Base-by-base conservation (phyloP, 805 yeast species). In the Candida morakotiae region DNA sequence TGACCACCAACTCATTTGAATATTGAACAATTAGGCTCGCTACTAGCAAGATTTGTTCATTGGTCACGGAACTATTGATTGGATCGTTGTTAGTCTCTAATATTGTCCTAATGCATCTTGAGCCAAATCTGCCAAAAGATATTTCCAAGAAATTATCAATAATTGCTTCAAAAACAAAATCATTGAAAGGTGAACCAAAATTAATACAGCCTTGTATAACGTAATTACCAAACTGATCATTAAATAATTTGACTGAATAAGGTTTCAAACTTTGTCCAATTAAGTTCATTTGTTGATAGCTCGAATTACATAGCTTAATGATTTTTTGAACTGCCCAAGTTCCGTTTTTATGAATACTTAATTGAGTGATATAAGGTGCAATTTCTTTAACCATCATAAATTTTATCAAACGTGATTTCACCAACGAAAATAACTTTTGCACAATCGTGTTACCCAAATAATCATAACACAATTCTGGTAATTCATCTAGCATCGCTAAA, bases 261-360 rank as follows among this genome's bases (percentile, higher is more conserved):
- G 95, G 93, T 42, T 77, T 75, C 44, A 93, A 71, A 28, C 87
- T 76, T 18, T 75, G 67, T 7, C 82, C 79, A 30, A 93, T 84
- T 34, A 83, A 56, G 48, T 70, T 63, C 57, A 77, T 82, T 37
- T 64, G 71, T 43, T 60, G 67, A 28, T 40, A 48, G 20, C 57
- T 60, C 50, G 80, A 86, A 76, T 71, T 30, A 71, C 79, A 34
- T 78, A 79, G 44, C 46, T 80, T 83, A 48, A 93, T 88, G 60
- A 93, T 82, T 60, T 91, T 93, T 60, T 93, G 98, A 17, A 96
- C 95, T 2, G 97, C 98, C 98, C 98, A 93, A 4, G 98, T 93
- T 44, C 98, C 98, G 58, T 93, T 93, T 55, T 93, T 93, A 64
- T 93, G 98, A 39, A 87, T 82, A 49, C 97, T 93, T 71, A 91